phyloP scores from a whole-genome alignment of 495 filamentous ascomycete genomes.

The Lineolata rhizophorae region DNA sequence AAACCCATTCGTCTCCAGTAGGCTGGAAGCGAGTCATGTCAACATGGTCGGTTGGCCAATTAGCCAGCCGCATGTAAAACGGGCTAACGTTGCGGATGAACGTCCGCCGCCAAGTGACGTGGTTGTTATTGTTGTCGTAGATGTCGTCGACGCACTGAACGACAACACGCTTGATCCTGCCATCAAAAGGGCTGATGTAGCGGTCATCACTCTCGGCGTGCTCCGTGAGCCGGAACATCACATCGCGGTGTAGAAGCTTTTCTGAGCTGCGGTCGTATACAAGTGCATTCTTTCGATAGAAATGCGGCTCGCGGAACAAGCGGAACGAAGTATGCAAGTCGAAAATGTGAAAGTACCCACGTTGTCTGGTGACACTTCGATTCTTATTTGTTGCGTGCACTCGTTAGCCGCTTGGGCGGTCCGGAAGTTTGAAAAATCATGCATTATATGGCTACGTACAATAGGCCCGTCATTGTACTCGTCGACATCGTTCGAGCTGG shows the following conservation, averaged over 20 bases:
- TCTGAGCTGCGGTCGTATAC: slow-evolving; percentile 1
- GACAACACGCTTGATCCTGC: slow-evolving; percentile 5
- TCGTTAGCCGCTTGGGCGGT: no score
- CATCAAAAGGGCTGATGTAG: slow-evolving; percentile 7
- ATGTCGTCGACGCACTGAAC: slow-evolving; percentile 7
- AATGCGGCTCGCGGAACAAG: no score
- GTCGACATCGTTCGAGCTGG: no score
- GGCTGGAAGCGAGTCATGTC: background rate
- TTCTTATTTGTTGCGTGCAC: no score
- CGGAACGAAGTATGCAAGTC: no score
- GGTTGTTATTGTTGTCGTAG: slow-evolving; percentile 4
- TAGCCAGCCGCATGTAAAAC: slow-evolving; percentile 4
- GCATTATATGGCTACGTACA: no score
- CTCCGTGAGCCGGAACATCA: slow-evolving; percentile 3
- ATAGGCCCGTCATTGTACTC: no score
- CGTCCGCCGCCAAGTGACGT: slow-evolving; percentile 6
- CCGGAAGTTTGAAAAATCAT: no score
- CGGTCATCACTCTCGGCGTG: slow-evolving; percentile 5
- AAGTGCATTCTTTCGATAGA: no score
- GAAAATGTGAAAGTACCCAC: no score
- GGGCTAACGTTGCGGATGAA: slow-evolving; percentile 7
- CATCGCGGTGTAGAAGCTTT: slow-evolving; percentile 2
- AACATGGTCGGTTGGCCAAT: slow-evolving; percentile 7
- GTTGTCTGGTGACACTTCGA: no score
- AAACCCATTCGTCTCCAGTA: no score